Evolutionary conservation across 106 monocot genomes (phyloP).

Genomic region (Iris macrosiphon): DNA sequence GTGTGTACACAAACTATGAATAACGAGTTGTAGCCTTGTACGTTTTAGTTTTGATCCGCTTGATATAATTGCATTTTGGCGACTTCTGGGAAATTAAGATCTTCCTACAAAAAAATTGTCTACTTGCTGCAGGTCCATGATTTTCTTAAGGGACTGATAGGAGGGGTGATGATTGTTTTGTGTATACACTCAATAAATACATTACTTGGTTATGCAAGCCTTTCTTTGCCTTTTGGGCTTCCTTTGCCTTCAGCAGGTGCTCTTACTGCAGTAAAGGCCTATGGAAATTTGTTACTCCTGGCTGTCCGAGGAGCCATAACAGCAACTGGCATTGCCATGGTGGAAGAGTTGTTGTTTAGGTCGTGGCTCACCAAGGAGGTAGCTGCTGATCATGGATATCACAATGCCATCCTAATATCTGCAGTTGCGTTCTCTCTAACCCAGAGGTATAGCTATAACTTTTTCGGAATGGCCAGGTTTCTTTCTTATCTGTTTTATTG

Average conservation of each 20-base stretch:
- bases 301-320: conserved; percentile 32
- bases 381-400: conserved; percentile 67
- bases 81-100: background rate
- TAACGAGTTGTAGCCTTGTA: background rate
- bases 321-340: conserved; percentile 50
- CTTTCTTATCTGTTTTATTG: background rate
- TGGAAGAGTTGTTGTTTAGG: conserved; percentile 85
- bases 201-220: conserved; percentile 55
- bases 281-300: conserved; percentile 35
- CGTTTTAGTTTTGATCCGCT: background rate
- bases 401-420: conserved; percentile 56
- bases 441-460: conserved; percentile 45
- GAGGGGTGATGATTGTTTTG: conserved; percentile 53
- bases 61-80: background rate
- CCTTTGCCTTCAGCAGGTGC: conserved; percentile 24
- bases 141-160: conserved; percentile 59
- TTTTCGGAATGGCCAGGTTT: background rate
- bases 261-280: conserved; percentile 37
- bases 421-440: conserved; percentile 64
- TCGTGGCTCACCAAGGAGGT: conserved; percentile 89
- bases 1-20: background rate
- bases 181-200: conserved; percentile 64
- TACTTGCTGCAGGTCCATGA: conserved; percentile 39
- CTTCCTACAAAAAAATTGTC: background rate
- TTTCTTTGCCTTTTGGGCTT: conserved; percentile 24